Percentiles rank a stretch among this genome's conserved stretches.
Conservation (phyloP, 2,329 filamentous ascomycete species). For the Cadophora sp. region DNA sequence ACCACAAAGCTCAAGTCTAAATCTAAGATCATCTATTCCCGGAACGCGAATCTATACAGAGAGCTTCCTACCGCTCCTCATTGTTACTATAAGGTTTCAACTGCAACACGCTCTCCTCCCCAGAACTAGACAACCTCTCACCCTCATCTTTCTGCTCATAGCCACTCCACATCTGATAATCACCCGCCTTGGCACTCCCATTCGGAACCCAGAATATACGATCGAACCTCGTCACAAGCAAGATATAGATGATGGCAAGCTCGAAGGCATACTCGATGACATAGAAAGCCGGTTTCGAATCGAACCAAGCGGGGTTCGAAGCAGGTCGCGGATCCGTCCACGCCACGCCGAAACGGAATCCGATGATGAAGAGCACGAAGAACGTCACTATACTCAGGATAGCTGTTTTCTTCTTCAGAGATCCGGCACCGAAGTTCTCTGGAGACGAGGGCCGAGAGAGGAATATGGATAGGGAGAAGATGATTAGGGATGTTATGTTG, state of each 20-base stretch:
- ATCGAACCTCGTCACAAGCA: constrained; percentile 62
- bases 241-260: constrained; percentile 73
- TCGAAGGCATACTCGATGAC: constrained; percentile 53
- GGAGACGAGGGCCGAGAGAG: neutral
- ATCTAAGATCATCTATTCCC: too few relatives aligned
- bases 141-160: neutral
- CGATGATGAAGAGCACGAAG: constrained; percentile 71
- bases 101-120: neutral
- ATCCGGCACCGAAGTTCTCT: constrained; percentile 7
- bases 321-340: constrained; percentile 58
- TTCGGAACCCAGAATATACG: constrained; percentile 79
- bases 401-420: constrained; percentile 17
- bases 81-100: neutral
- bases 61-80: neutral
- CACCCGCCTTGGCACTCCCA: constrained; percentile 64
- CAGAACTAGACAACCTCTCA: neutral
- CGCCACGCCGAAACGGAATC: constrained; percentile 67
- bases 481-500: neutral
- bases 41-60: too few relatives aligned
- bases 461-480: neutral
- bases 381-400: constrained; percentile 60
- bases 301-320: constrained; percentile 67
- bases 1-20: too few relatives aligned
- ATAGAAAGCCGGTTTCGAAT: constrained; percentile 9
- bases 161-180: constrained; percentile 37